Conservation (phyloP, 768 basidiomycete species). For the Macrolepiota dolichaula region DNA sequence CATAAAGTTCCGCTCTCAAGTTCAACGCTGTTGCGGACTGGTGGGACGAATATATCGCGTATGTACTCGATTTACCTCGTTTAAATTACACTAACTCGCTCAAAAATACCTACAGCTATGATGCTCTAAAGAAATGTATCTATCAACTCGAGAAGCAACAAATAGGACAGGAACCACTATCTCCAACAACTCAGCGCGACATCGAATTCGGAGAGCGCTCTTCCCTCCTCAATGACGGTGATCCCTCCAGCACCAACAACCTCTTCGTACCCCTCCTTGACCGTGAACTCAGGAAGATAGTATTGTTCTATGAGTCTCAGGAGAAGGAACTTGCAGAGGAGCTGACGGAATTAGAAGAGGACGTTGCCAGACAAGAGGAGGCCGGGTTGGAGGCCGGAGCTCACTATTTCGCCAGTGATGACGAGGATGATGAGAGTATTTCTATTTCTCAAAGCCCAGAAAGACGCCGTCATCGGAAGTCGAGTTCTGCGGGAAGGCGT, state of each 20-base stretch:
- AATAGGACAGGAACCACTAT: constrained; percentile 35
- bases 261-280: constrained; percentile 76
- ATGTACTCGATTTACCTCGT: constrained; percentile 24
- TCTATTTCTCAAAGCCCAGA: constrained; percentile 31
- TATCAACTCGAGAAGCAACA: constrained; percentile 85
- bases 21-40: constrained; percentile 91
- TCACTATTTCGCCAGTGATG: constrained; percentile 57
- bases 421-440: constrained; percentile 43
- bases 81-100: not conserved
- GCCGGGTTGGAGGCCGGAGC: constrained; percentile 46
- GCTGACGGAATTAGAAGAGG: constrained; percentile 52
- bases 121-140: constrained; percentile 77
- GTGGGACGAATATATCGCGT: constrained; percentile 93
- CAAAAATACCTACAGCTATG: constrained; percentile 57
- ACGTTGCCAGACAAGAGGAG: constrained; percentile 59
- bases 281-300: constrained; percentile 78
- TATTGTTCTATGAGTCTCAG: constrained; percentile 73
- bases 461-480: constrained; percentile 33
- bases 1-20: constrained; percentile 71
- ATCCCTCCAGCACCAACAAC: constrained; percentile 42
- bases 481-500: constrained; percentile 22
- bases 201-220: constrained; percentile 63
- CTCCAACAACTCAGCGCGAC: constrained; percentile 33
- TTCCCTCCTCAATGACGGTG: constrained; percentile 44
- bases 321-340: constrained; percentile 69